Conservation (phyloP, 2,329 filamentous ascomycete species). For the Ascosphaera pollenicola region DNA sequence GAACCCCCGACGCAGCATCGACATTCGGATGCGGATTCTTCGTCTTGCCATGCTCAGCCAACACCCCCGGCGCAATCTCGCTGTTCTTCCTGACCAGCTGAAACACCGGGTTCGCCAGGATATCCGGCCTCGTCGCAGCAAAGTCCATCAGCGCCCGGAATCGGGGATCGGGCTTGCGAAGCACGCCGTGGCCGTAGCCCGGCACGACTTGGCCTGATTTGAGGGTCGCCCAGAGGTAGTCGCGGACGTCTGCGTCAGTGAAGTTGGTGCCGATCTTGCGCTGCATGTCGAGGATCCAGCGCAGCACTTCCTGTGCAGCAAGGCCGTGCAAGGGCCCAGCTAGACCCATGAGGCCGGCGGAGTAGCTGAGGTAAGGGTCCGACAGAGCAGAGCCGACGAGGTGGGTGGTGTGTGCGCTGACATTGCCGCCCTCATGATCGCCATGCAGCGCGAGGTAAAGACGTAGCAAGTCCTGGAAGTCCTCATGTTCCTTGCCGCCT, state of each 20-base stretch:
- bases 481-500: slow-evolving; percentile 61
- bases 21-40: slow-evolving; percentile 98
- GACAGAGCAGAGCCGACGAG: slow-evolving; percentile 85
- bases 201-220: slow-evolving; percentile 88
- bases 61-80: slow-evolving; percentile 69
- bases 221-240: slow-evolving; percentile 82
- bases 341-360: slow-evolving; percentile 81
- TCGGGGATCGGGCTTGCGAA: slow-evolving; percentile 89
- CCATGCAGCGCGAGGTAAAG: slow-evolving; percentile 92
- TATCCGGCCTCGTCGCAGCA: slow-evolving; percentile 62
- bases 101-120: slow-evolving; percentile 75
- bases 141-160: slow-evolving; percentile 97
- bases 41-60: slow-evolving; percentile 92
- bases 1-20: slow-evolving; percentile 74
- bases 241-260: slow-evolving; percentile 58
- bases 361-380: slow-evolving; percentile 91
- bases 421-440: slow-evolving; percentile 95
- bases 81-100: slow-evolving; percentile 85
- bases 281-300: slow-evolving; percentile 96
- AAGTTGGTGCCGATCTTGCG: slow-evolving; percentile 58
- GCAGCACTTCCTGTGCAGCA: slow-evolving; percentile 87
- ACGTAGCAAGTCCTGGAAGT: slow-evolving; percentile 85
- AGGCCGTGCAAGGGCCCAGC: slow-evolving; percentile 86
- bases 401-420: slow-evolving; percentile 88
- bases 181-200: slow-evolving; percentile 85